Evolutionary conservation across 768 basidiomycete species (phyloP).

Genomic region (Infundibulicybe gibba): DNA sequence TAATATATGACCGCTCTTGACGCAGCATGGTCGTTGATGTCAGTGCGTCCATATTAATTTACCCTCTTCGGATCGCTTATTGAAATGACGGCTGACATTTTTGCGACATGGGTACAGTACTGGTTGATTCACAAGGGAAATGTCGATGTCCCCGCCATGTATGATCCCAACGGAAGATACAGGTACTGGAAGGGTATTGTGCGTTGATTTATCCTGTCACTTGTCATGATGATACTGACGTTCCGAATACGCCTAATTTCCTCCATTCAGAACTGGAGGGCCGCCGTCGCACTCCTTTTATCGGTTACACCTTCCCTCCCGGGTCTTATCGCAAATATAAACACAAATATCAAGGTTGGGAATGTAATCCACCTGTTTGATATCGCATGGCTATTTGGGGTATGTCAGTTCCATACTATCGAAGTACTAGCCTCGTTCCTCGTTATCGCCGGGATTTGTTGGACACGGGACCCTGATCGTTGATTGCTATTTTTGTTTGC

Average conservation of each 20-base stretch:
- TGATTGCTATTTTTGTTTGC: too few species aligned
- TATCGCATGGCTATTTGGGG: slow-evolving; percentile 75
- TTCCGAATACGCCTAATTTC: background rate
- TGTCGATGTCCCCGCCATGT: slow-evolving; percentile 84
- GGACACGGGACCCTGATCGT: background rate
- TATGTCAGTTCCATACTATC: slow-evolving; percentile 26
- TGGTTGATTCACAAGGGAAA: slow-evolving; percentile 72
- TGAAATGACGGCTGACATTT: background rate
- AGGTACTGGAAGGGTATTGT: slow-evolving; percentile 74
- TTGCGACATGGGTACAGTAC: slow-evolving; percentile 40
- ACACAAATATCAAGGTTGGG: slow-evolving; percentile 59
- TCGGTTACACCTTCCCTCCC: slow-evolving; percentile 73
- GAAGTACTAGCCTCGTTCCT: background rate
- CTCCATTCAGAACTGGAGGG: slow-evolving; percentile 71
- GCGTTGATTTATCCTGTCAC: slow-evolving; percentile 19
- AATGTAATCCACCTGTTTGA: slow-evolving; percentile 55
- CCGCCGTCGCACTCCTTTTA: slow-evolving; percentile 60
- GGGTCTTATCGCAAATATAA: slow-evolving; percentile 75
- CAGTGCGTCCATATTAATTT: slow-evolving; percentile 9
- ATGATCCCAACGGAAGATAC: slow-evolving; percentile 75
- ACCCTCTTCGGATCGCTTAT: background rate
- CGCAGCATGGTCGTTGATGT: slow-evolving; percentile 46
- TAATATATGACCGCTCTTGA: too few species aligned
- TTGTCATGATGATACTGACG: background rate
- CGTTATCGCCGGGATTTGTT: background rate